phyloP scores from a whole-genome alignment of 2,329 filamentous ascomycete species.

The Rachicladosporium sp. region DNA sequence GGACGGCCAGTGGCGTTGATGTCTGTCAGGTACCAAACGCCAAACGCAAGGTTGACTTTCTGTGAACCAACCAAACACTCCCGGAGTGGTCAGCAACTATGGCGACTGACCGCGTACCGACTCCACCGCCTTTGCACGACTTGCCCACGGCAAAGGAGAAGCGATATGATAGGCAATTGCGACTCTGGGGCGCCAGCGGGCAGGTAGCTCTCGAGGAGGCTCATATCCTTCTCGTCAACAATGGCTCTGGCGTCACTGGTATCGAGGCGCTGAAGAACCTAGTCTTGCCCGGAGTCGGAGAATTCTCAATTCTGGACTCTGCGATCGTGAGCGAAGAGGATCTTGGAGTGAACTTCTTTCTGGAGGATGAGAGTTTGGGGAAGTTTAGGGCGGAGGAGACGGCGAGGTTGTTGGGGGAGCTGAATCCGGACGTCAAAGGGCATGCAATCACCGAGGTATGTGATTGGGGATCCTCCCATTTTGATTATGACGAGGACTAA shows the following conservation, averaged over 20 bases:
- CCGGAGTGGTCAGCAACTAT: constrained; percentile 4
- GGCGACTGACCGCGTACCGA: constrained; percentile 14
- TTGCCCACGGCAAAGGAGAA: constrained; percentile 43
- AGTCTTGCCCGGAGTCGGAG: constrained; percentile 83
- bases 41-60: background rate
- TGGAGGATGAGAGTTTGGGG: constrained; percentile 67
- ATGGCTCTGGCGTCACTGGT: constrained; percentile 73
- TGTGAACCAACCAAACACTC: too few relatives aligned
- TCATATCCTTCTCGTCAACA: constrained; percentile 83
- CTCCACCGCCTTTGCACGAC: constrained; percentile 36
- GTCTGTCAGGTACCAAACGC: background rate
- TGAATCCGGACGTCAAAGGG: constrained; percentile 86
- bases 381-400: constrained; percentile 67
- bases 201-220: constrained; percentile 84
- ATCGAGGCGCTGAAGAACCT: constrained; percentile 93
- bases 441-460: constrained; percentile 49
- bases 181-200: constrained; percentile 86
- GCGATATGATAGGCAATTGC: constrained; percentile 89
- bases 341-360: constrained; percentile 92
- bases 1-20: too few relatives aligned
- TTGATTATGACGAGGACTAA: constrained; percentile 3
- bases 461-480: constrained; percentile 7
- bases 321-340: constrained; percentile 67
- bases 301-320: constrained; percentile 82
- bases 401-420: constrained; percentile 63